phyloP scores from a whole-genome alignment of 805 yeast genomes.

The Wickerhamiella hasegawae region DNA sequence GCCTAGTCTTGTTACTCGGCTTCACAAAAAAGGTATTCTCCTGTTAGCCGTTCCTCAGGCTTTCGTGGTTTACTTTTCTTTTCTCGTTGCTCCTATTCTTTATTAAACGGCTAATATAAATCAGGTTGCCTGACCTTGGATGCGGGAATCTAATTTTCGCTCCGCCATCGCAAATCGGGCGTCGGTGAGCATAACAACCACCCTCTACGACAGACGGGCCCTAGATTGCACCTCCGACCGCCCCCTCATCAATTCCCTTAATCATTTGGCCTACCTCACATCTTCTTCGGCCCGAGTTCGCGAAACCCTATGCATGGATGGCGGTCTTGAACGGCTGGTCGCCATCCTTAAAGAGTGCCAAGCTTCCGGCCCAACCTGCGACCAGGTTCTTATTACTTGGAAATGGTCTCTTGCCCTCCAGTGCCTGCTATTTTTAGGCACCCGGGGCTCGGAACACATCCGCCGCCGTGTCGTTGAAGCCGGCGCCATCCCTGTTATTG shows the following conservation, averaged over 20 bases:
- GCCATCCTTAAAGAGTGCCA: conserved; percentile 68
- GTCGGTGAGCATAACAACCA: conserved; percentile 78
- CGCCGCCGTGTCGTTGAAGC: conserved; percentile 80
- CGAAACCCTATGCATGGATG: conserved; percentile 76
- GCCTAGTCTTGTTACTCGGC: too few species aligned
- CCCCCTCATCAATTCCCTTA: conserved; percentile 81
- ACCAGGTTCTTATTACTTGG: conserved; percentile 48
- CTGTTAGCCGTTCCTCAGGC: too few species aligned
- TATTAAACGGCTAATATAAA: too few species aligned
- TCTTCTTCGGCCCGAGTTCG: conserved; percentile 78
- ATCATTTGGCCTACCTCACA: conserved; percentile 75
- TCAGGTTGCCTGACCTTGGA: too few species aligned
- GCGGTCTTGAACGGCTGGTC: conserved; percentile 80
- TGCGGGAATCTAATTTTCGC: conserved; percentile 84
- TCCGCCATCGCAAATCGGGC: conserved; percentile 71
- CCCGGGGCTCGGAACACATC: conserved; percentile 79
- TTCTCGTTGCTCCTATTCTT: too few species aligned
- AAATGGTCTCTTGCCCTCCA: conserved; percentile 94
- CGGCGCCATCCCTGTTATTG: conserved; percentile 78
- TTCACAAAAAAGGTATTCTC: too few species aligned
- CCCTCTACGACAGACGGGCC: conserved; percentile 83
- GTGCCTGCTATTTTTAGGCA: conserved; percentile 79
- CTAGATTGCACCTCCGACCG: conserved; percentile 78
- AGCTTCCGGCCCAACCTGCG: conserved; percentile 6
- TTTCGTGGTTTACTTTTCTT: too few species aligned